Conservation (phyloP, 345 rosid species). For the Arabis hirsuta region DNA sequence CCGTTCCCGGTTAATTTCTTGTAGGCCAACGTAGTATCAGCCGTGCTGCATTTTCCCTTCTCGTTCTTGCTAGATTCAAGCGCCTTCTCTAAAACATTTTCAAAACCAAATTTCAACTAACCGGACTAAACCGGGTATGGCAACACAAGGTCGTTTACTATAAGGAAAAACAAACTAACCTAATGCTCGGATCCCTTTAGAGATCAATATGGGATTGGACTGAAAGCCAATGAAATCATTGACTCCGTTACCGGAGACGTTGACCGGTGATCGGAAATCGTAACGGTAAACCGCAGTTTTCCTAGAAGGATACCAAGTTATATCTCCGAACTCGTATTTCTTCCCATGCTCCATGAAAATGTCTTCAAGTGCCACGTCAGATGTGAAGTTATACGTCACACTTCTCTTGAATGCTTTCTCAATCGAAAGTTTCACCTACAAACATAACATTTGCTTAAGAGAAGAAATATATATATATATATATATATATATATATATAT, state of each 20-base stretch:
- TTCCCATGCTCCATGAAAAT: constrained; percentile 61
- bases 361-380: constrained; percentile 64
- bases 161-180: constrained; percentile 48
- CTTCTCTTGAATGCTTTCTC: constrained; percentile 81
- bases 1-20: constrained; percentile 76
- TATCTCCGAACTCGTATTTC: constrained; percentile 74
- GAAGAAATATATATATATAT: neutral
- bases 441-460: neutral
- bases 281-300: constrained; percentile 73
- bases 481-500: too few relatives aligned
- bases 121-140: constrained; percentile 14
- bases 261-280: constrained; percentile 61
- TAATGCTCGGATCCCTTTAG: constrained; percentile 59
- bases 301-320: constrained; percentile 87
- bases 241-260: constrained; percentile 59
- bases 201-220: constrained; percentile 59
- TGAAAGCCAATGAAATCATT: constrained; percentile 81
- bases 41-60: constrained; percentile 63
- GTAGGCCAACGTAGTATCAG: constrained; percentile 52
- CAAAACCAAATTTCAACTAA: neutral
- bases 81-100: constrained; percentile 59
- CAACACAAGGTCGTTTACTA: neutral
- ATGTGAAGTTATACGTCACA: constrained; percentile 67
- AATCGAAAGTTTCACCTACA: constrained; percentile 67
- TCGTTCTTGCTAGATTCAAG: constrained; percentile 55